Base-by-base conservation (phyloP, 2,329 filamentous ascomycete genomes). In the Emmonsia crescens region DNA sequence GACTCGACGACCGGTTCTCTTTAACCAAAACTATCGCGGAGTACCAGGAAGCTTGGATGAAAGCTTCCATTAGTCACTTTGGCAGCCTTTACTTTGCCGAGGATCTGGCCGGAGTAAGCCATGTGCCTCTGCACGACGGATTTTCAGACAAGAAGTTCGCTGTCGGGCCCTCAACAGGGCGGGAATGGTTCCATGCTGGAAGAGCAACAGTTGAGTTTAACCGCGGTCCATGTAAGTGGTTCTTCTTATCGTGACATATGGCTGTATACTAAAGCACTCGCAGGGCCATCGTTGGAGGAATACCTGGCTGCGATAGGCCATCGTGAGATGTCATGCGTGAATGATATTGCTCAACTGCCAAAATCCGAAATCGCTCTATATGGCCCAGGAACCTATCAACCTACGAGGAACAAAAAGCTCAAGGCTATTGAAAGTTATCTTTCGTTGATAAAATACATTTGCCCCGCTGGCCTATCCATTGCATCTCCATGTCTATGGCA, bases 371-470 rank as follows among this genome's bases (percentile, higher is more conserved):
- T n/a, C 12, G 69, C 67, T 2, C 64, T 76, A 42, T 73, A 68
- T 63, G 75, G 75, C 10, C 75, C 74, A 19, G 69, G 69, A 14
- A 69, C 70, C 19, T 77, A 77, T 62, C 60, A 66, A 46, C 70
- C 72, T n/a, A 74, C 68, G 10, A 31, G 44, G 29, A 27, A 59
- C 6, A 33, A 31, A 49, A 65, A 64, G 54, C 66, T 62, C 31
- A 73, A 67, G 60, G 52, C 54, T 21, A 61, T 61, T 31, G 27
- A 57, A 46, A 49, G 42, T 31, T 51, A 59, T 51, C 57, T 51
- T n/a, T n/a, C n/a, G n/a, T n/a, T n/a, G 10, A 24, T 59, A 36
- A 38, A 33, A 49, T 59, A 59, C 31, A 16, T 51, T 33, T 49
- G 40, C 24, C 12, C 57, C 27, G 21, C 27, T 49, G 44, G 51